Conservation (phyloP, 1,139 yeast genomes). For the Casaregolazyma suthepensis region DNA sequence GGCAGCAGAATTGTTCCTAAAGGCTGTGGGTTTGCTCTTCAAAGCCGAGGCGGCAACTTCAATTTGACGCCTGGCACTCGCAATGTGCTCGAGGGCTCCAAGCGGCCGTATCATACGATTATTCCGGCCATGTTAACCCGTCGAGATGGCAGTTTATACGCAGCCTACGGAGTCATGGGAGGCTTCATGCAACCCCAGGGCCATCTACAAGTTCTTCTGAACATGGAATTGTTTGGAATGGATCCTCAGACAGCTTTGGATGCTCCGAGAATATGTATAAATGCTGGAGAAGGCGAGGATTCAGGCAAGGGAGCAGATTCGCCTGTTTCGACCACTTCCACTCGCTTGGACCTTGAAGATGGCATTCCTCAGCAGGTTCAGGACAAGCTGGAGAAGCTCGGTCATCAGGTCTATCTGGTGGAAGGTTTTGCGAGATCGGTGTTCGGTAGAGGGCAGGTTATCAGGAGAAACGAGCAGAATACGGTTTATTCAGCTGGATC, state of each 20-base stretch:
- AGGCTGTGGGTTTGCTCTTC: conserved; percentile 64
- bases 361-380: conserved; percentile 47
- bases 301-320: conserved; percentile 60
- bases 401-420: conserved; percentile 51
- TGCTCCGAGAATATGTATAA: conserved; percentile 65
- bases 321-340: conserved; percentile 50
- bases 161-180: conserved; percentile 81
- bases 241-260: conserved; percentile 73
- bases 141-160: conserved; percentile 45
- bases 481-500: conserved; percentile 62
- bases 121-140: conserved; percentile 73
- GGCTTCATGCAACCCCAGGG: conserved; percentile 88
- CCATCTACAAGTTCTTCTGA: conserved; percentile 71
- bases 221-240: conserved; percentile 55
- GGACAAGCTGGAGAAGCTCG: conserved; percentile 42
- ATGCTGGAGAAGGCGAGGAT: conserved; percentile 45
- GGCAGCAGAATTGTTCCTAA: conserved; percentile 70
- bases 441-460: conserved; percentile 75
- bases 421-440: conserved; percentile 41
- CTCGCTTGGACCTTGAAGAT: conserved; percentile 61
- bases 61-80: conserved; percentile 51
- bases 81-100: conserved; percentile 61
- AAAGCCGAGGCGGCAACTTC: conserved; percentile 74
- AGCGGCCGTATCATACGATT: conserved; percentile 78
- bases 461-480: conserved; percentile 38